Evolutionary conservation across 345 rosid genomes (phyloP).

Genomic region (Eucalyptus virginea): DNA sequence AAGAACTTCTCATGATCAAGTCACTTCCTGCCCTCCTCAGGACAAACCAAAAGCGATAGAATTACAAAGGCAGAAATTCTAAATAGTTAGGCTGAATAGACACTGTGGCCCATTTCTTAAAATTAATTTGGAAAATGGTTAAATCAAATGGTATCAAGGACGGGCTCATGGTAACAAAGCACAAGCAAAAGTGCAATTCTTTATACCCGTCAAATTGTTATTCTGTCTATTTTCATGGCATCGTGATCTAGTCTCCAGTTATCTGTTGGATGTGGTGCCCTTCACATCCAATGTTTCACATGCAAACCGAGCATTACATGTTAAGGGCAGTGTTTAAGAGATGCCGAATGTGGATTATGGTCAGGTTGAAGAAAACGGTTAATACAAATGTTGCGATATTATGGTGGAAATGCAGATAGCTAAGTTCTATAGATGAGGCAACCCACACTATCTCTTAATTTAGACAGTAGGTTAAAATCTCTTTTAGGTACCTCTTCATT

Average conservation of each 20-base stretch:
- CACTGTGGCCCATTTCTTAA: background rate
- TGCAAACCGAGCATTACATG: background rate
- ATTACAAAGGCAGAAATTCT: background rate
- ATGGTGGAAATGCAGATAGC: background rate
- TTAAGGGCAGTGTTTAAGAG: background rate
- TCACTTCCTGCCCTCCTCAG: background rate
- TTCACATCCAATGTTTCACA: background rate
- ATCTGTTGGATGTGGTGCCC: background rate
- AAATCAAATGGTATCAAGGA: background rate
- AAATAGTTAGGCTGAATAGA: background rate
- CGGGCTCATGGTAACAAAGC: background rate
- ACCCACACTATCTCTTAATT: background rate
- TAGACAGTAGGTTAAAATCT: background rate
- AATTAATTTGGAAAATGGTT: background rate
- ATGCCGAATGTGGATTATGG: background rate
- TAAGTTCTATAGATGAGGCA: background rate
- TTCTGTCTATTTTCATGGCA: background rate
- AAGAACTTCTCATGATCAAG: background rate
- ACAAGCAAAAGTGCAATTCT: background rate
- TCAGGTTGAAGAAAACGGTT: background rate
- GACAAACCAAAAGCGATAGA: background rate
- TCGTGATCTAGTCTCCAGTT: background rate
- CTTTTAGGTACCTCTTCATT: constrained; percentile 38
- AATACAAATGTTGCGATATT: background rate
- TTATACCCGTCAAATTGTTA: background rate